phyloP scores from a whole-genome alignment of 768 basidiomycete genomes.

The Tricholoma matsutake region DNA sequence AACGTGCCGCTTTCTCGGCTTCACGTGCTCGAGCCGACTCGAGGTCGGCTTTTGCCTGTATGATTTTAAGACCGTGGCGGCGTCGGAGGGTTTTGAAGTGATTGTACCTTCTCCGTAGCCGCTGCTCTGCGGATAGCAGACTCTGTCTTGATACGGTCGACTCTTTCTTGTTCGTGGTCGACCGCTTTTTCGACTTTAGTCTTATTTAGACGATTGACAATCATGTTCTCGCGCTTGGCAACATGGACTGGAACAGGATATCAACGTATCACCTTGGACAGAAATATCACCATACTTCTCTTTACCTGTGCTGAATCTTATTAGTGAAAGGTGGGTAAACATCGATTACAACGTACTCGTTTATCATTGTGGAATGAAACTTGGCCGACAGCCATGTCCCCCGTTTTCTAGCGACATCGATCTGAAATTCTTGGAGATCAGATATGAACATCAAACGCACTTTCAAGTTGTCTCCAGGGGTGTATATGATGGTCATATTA shows the following conservation, averaged over 20 bases:
- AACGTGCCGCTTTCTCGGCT: slow-evolving; percentile 84
- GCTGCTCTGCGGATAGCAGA: slow-evolving; percentile 57
- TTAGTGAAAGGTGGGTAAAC: neutral
- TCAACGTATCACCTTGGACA: neutral
- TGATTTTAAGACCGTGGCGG: neutral
- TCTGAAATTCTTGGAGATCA: neutral
- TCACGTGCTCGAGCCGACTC: slow-evolving; percentile 75
- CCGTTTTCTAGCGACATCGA: slow-evolving; percentile 70
- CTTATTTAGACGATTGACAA: slow-evolving; percentile 92
- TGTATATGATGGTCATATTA: slow-evolving; percentile 90
- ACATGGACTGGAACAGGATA: slow-evolving; percentile 58
- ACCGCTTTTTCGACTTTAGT: slow-evolving; percentile 83
- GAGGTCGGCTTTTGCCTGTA: slow-evolving; percentile 74
- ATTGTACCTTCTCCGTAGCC: slow-evolving; percentile 63
- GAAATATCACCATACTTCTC: slow-evolving; percentile 46
- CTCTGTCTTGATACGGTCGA: slow-evolving; percentile 80
- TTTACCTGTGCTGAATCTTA: slow-evolving; percentile 55
- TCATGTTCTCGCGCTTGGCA: slow-evolving; percentile 75
- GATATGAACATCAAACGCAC: slow-evolving; percentile 35
- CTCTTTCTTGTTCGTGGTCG: slow-evolving; percentile 86
- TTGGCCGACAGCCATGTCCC: slow-evolving; percentile 96
- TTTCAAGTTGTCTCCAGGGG: slow-evolving; percentile 90
- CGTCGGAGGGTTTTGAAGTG: neutral
- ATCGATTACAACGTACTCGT: slow-evolving; percentile 42
- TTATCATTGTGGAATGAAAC: slow-evolving; percentile 95